Conservation (phyloP, 1,284 basidiomycete species). For the Puccinia novopanici region DNA sequence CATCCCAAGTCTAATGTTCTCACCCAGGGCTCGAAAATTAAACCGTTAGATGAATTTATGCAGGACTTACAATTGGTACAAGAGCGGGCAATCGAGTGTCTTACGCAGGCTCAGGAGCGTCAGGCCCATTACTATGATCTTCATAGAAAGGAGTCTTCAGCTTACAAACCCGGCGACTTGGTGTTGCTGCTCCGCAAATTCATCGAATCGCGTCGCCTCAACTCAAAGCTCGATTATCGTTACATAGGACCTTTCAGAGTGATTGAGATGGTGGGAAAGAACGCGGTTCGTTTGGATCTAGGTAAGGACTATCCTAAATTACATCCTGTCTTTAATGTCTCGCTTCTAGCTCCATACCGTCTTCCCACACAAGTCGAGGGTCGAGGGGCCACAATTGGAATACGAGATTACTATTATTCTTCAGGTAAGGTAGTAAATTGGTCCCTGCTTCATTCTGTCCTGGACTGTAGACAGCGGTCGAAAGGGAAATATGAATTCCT, state of each 20-base stretch:
- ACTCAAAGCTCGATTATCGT: slow-evolving; percentile 6
- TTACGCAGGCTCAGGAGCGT: background rate
- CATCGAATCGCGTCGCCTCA: background rate
- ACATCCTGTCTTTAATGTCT: slow-evolving; percentile 24
- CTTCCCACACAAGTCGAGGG: background rate
- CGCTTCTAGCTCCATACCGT: background rate
- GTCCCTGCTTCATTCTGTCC: background rate
- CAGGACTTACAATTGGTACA: background rate
- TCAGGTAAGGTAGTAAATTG: background rate
- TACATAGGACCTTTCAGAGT: slow-evolving; percentile 7
- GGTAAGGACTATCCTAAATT: background rate
- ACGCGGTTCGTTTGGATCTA: background rate
- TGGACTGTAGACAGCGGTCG: too few species aligned
- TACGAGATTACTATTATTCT: background rate
- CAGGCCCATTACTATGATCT: background rate
- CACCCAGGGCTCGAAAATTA: background rate
- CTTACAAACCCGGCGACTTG: background rate
- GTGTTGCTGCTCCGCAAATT: slow-evolving; percentile 4
- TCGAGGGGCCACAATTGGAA: background rate
- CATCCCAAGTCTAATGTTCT: background rate
- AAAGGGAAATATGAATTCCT: too few species aligned
- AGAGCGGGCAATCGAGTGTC: background rate
- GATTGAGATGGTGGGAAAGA: slow-evolving; percentile 3
- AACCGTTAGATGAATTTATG: background rate
- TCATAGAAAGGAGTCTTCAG: background rate